Percentiles rank a stretch among this genome's conserved stretches.
Evolutionary conservation across 2,329 filamentous ascomycete species (phyloP).

Genomic region (Tolypocladium guangdongense): DNA sequence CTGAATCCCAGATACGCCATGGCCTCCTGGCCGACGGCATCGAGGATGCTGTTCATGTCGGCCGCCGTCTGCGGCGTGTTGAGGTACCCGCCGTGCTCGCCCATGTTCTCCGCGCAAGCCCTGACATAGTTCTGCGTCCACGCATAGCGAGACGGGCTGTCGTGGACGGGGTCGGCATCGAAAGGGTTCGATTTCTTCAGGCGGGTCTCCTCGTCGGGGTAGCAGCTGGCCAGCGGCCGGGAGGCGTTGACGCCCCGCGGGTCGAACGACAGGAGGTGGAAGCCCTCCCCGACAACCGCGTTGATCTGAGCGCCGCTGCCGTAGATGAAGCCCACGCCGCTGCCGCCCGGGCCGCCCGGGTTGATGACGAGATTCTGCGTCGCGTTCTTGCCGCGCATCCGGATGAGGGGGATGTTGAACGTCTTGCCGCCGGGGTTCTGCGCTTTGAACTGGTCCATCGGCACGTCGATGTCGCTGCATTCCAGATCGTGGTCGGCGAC

Average conservation of each 20-base stretch:
- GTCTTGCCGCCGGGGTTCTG: constrained; percentile 21
- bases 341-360: constrained; percentile 36
- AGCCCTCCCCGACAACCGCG: constrained; percentile 26
- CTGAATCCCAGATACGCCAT: constrained; percentile 31
- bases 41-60: constrained; percentile 39
- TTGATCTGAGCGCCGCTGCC: constrained; percentile 23
- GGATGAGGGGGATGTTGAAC: constrained; percentile 32
- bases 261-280: constrained; percentile 36
- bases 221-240: constrained; percentile 24
- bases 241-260: constrained; percentile 30
- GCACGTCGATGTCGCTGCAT: constrained; percentile 31
- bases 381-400: constrained; percentile 30
- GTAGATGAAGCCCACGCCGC: constrained; percentile 26
- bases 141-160: constrained; percentile 27
- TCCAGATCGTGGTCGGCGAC: constrained; percentile 26
- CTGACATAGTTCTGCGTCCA: constrained; percentile 29
- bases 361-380: constrained; percentile 34
- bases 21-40: constrained; percentile 22
- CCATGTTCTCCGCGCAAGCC: constrained; percentile 32
- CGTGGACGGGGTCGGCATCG: constrained; percentile 13
- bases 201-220: constrained; percentile 22
- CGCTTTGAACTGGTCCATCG: constrained; percentile 33
- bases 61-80: constrained; percentile 39
- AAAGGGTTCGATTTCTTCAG: constrained; percentile 8
- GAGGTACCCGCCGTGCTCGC: constrained; percentile 31